phyloP scores from a whole-genome alignment of 2,329 filamentous ascomycete species.

The Bipolaris bicolor region DNA sequence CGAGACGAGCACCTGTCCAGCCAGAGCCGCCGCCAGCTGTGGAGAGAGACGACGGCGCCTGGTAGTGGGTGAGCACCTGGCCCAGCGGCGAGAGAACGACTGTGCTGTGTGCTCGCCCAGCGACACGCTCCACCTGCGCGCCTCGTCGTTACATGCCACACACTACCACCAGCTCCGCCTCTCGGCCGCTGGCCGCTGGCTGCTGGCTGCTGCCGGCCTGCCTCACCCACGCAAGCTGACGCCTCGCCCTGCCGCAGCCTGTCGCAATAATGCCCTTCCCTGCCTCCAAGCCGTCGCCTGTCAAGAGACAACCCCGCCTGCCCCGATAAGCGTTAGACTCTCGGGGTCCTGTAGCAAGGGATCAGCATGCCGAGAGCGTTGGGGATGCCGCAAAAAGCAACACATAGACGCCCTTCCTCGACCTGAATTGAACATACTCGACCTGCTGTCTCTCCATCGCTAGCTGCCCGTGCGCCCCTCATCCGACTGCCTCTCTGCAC shows the following conservation, averaged over 20 bases:
- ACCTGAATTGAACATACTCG: conserved; percentile 8
- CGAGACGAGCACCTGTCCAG: conserved; percentile 13
- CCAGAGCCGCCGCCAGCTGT: conserved; percentile 8
- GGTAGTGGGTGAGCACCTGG: conserved; percentile 11
- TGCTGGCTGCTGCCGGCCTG: conserved; percentile 9
- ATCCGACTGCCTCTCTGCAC: conserved; percentile 11
- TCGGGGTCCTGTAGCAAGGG: conserved; percentile 16
- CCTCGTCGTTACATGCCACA: background rate
- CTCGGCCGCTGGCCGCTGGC: conserved; percentile 7
- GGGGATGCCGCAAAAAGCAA: conserved; percentile 31
- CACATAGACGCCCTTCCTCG: conserved; percentile 2
- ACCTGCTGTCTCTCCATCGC: conserved; percentile 10
- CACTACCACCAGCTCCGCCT: conserved; percentile 12
- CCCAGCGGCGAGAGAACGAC: conserved; percentile 14
- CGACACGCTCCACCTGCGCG: conserved; percentile 21
- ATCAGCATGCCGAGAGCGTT: conserved; percentile 30
- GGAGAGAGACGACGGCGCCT: conserved; percentile 9
- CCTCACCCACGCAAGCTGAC: conserved; percentile 20
- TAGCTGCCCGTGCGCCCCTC: conserved; percentile 10
- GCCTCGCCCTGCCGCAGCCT: conserved; percentile 31
- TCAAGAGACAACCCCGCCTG: conserved; percentile 31
- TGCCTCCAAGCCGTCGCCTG: conserved; percentile 28
- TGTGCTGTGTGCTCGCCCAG: conserved; percentile 28
- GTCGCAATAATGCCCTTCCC: conserved; percentile 25
- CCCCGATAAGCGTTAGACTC: conserved; percentile 36